Evolutionary conservation across 306 rosid genomes (phyloP).

Genomic region (Canavalia gladiata): DNA sequence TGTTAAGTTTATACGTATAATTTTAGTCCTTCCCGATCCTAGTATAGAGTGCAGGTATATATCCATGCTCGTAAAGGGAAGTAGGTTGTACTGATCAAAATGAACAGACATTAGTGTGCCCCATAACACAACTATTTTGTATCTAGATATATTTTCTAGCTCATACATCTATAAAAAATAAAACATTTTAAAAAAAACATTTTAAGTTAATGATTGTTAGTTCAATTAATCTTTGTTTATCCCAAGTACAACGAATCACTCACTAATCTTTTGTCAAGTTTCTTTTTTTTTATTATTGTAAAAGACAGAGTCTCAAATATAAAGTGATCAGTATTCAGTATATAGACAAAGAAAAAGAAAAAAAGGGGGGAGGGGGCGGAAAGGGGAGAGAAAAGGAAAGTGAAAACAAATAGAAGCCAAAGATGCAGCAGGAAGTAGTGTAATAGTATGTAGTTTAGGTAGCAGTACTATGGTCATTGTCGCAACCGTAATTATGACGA

Average conservation of each 20-base stretch:
- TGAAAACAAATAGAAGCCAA: not conserved
- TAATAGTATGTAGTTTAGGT: not conserved
- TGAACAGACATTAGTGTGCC: not conserved
- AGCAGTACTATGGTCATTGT: conserved; percentile 2
- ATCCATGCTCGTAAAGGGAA: not conserved
- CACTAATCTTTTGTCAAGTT: conserved; percentile 35
- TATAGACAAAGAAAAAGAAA: conserved; percentile 27
- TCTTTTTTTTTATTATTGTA: conserved; percentile 42
- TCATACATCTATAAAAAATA: not conserved
- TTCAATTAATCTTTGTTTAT: conserved; percentile 18
- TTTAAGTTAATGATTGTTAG: conserved; percentile 38
- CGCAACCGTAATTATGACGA: too few species aligned
- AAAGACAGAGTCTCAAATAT: conserved; percentile 50
- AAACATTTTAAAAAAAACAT: not conserved
- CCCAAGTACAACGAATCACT: conserved; percentile 45
- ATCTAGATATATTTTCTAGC: not conserved
- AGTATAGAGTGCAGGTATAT: not conserved
- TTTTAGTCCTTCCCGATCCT: not conserved
- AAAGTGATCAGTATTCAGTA: not conserved
- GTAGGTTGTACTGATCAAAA: not conserved
- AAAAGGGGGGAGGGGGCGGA: not conserved
- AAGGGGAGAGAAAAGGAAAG: not conserved
- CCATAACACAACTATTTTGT: not conserved
- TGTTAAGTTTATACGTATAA: not conserved
- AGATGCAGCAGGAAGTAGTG: conserved; percentile 13